Base-by-base conservation (phyloP, 2,329 filamentous ascomycete species). In the Epichloe glyceriae region DNA sequence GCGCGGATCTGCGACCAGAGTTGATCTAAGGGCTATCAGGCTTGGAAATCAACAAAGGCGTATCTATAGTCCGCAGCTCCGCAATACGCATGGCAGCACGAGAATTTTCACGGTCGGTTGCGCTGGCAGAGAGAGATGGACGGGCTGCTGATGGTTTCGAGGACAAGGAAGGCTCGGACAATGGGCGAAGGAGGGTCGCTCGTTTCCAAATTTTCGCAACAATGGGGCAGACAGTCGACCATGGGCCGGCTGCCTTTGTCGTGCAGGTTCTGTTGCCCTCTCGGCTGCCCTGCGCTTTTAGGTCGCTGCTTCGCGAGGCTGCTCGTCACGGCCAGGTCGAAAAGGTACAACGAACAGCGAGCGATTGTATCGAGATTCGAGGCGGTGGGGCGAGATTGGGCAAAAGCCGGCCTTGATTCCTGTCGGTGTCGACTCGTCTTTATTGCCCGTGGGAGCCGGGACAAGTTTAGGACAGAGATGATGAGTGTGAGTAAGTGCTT, bases 21-120 rank as follows among this genome's bases (percentile, higher is more conserved):
- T 39, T 45, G 41, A 45, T 10, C 33, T 35, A n/a, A n/a, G 20
- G 8, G 11, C n/a, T 47, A 19, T 19, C 20, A n/a, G 19, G 33
- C 4, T 38, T 33, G n/a, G 33, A 10, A 10, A 40, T 48, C 37
- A 46, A 46, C 34, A 5, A 35, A 41, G 10, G 40, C 45, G 22
- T 46, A 22, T 47, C 20, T 34, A 30, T 22, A 41, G 26, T 35
- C 19, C 33, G 42, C 15, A 22, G 15, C 43, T 52, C 39, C 26
- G 8, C 20, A 34, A 34, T 30, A 10, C 33, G 47, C 51, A 50
- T 52, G 47, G 38, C 51, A 50, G 38, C 19, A 19, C n/a, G 10
- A 15, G 40, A 22, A 33, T 33, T 26, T 15, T 50, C 33, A 15
- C 15, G 40, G 7, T 17, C 34, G 42, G 40, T 37, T 46, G 41